phyloP scores from a whole-genome alignment of 257 asterid genomes.

The Rauvolfia tetraphylla region DNA sequence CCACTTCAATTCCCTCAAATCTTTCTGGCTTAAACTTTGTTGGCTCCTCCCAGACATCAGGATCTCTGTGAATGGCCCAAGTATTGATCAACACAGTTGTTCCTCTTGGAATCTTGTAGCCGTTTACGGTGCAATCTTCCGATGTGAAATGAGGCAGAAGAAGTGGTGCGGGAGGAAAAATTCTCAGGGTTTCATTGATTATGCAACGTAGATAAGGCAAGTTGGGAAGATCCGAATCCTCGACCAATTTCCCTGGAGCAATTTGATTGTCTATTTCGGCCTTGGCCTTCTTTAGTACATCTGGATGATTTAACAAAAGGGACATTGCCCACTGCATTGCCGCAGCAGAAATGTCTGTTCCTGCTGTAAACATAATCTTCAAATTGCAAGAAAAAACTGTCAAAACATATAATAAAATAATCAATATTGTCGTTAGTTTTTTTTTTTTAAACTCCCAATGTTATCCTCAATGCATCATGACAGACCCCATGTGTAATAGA shows the following conservation, averaged over 20 bases:
- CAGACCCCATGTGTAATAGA: no score
- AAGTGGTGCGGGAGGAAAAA: not conserved
- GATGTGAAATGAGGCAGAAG: not conserved
- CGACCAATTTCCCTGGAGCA: not conserved
- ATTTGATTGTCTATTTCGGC: not conserved
- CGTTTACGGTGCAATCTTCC: not conserved
- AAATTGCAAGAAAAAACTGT: not conserved
- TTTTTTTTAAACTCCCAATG: no score
- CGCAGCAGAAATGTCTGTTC: not conserved
- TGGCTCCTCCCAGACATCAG: not conserved
- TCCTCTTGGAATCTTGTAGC: not conserved
- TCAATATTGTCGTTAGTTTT: no score
- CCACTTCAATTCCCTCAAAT: not conserved
- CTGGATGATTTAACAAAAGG: not conserved
- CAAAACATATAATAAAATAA: no score
- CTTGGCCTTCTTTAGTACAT: not conserved
- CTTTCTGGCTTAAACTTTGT: not conserved
- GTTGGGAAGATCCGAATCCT: not conserved
- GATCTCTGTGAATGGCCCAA: not conserved
- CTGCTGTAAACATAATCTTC: not conserved
- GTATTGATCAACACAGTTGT: not conserved
- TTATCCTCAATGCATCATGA: no score
- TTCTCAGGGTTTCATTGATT: not conserved
- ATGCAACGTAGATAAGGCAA: not conserved
- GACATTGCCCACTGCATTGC: not conserved